A percentile compares a stretch with the other conserved stretches of the same genome.
Conservation (phyloP, 208 protist genomes). For the Acanthamoeba healyi region DNA sequence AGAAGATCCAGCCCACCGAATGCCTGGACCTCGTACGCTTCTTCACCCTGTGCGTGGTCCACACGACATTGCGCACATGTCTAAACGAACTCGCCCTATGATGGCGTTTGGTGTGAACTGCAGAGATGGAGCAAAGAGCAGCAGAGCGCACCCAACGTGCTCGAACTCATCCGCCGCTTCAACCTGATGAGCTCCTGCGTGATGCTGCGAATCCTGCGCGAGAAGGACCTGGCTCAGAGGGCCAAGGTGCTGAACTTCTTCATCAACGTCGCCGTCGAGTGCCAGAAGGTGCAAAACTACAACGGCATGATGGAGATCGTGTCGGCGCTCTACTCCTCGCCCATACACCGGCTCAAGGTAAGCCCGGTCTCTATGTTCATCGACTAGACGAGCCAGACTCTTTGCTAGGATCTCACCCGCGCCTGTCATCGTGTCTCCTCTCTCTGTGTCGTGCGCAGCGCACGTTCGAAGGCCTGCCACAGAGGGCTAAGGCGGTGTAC, state of each 20-base stretch:
- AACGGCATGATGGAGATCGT: slow-evolving; percentile 77
- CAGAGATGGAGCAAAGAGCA: slow-evolving; percentile 68
- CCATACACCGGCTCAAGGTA: slow-evolving; percentile 43
- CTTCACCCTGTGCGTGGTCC: not conserved
- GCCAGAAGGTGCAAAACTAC: slow-evolving; percentile 68
- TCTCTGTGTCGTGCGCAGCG: not conserved
- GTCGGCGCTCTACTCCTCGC: not conserved
- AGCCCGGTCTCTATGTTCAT: not conserved
- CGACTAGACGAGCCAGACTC: not conserved
- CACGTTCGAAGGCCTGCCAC: slow-evolving; percentile 13
- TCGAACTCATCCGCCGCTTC: slow-evolving; percentile 36
- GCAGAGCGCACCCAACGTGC: slow-evolving; percentile 32
- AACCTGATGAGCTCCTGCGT: slow-evolving; percentile 70
- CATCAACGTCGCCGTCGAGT: slow-evolving; percentile 69
- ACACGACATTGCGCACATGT: no score
- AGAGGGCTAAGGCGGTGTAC: slow-evolving; percentile 4
- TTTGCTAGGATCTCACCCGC: no score
- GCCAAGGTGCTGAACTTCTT: slow-evolving; percentile 49
- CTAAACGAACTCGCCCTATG: no score
- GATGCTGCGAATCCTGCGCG: slow-evolving; percentile 1
- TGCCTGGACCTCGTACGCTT: slow-evolving; percentile 53
- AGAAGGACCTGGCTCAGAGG: not conserved
- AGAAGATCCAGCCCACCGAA: slow-evolving; percentile 62
- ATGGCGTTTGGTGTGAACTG: not conserved
- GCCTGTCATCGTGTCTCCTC: no score